Conservation (phyloP, 2,329 filamentous ascomycete genomes). For the Sphaerulina musiva region DNA sequence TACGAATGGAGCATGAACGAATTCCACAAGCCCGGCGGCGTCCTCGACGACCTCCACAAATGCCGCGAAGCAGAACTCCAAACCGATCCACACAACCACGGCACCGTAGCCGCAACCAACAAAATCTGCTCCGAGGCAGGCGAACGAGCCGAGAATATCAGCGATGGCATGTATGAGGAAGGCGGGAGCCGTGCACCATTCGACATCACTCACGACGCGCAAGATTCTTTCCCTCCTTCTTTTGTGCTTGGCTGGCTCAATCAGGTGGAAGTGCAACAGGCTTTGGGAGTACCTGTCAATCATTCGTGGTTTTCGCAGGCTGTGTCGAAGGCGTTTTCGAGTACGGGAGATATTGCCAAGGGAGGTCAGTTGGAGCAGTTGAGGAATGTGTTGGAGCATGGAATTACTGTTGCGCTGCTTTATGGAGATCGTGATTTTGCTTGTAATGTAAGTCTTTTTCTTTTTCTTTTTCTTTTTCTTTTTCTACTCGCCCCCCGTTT, state of each 20-base stretch:
- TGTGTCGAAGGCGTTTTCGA: constrained; percentile 39
- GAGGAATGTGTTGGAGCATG: constrained; percentile 37
- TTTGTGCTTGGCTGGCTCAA: constrained; percentile 53
- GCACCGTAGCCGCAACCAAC: constrained; percentile 34
- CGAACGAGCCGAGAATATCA: constrained; percentile 41
- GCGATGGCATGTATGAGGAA: constrained; percentile 41
- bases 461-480: no score
- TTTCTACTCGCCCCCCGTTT: neutral
- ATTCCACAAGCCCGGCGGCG: constrained; percentile 46
- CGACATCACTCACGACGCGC: constrained; percentile 47
- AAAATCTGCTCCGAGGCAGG: constrained; percentile 25
- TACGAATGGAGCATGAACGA: constrained; percentile 34
- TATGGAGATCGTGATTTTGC: constrained; percentile 59
- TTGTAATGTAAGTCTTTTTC: constrained; percentile 30
- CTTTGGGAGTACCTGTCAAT: constrained; percentile 50
- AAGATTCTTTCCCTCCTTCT: constrained; percentile 39
- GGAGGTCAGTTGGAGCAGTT: constrained; percentile 36
- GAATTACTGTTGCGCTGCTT: constrained; percentile 58
- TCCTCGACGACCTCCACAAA: constrained; percentile 47
- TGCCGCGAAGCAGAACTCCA: constrained; percentile 45
- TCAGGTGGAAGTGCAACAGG: constrained; percentile 50
- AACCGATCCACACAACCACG: constrained; percentile 48
- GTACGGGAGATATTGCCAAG: constrained; percentile 40
- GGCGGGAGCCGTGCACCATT: constrained; percentile 47
- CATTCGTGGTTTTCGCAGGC: constrained; percentile 21